Evolutionary conservation across 805 yeast species (phyloP), one percentile per base, ranked within the genome.

Genomic region (Yarrowia sp.): DNA sequence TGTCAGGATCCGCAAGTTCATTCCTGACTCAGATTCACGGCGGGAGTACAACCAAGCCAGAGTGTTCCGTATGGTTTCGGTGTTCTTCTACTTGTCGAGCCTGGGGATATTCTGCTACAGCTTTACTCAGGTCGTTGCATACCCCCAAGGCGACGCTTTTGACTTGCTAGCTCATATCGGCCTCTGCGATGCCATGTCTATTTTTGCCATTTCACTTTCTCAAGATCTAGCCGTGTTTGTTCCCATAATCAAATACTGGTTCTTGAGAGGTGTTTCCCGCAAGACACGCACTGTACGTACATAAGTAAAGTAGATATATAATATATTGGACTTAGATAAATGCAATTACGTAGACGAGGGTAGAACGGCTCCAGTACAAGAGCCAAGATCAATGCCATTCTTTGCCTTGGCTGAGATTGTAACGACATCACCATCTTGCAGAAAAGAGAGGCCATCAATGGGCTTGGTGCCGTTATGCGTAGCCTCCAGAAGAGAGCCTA

Each of bases 401-500:
- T 32, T 57, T 17, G 50, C 22, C 31, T 18, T 57, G 33, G 63
- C 63, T 4, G 63, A 38, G 50, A 57, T 57, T 13, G 48, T 57
- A n/a, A 57, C 63, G 2, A 57, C 51, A 8, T 43, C 50, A 13
- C 50, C 50, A 10, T 57, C 63, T 6, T 57, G 18, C 13, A 57
- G 50, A 33, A 57, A 57, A 18, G 50, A 32, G 13, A 57, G 11
- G 8, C 50, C 50, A 9, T 42, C 48, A 18, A 57, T 17, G 0
- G 63, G 63, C 14, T 39, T 17, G n/a, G 57, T 67, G 10, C 72
- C 72, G 9, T 65, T 69, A 11, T 53, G 58, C 1, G 71, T 51
- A 22, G 66, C 51, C 55, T 70, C 73, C 41, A 70, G 58, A 8
- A 70, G 62, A 9, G 72, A 70, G 7, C 73, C 73, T 15, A 65